Base-by-base conservation (phyloP, 306 rosid genomes). In the Phaseolus lunatus region DNA sequence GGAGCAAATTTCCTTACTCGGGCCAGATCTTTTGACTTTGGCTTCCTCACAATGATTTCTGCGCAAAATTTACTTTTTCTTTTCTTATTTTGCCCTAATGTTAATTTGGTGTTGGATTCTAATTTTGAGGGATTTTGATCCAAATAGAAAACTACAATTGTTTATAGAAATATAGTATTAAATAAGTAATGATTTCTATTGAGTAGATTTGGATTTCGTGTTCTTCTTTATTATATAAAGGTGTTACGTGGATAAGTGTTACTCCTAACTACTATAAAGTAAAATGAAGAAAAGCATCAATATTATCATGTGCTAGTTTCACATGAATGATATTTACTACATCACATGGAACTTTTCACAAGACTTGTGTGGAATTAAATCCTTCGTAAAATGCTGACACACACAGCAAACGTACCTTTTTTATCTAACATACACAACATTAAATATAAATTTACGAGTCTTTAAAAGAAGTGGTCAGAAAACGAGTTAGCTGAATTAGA, bases 11-110 rank as follows among this genome's bases (percentile, higher is more conserved):
- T 18, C 18, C 43, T 10, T 19, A 44, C 33, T 41, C 6, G 33
- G 23, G 64, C 57, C 26, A 1, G 1, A 50, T 65, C 83, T 70
- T 45, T 81, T 81, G 73, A 75, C 86, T 54, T 54, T 68, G 29
- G 80, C 41, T 75, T n/a, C n/a, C 15, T 80, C 27, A 45, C 33
- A 11, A 61, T 54, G 1, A 41, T 59, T 54, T 66, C 48, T 31
- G 2, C 0, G 15, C 20, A 41, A 67, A 66, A 33, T 2, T 33
- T 6, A 33, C 39, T 33, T 9, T 20, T 12, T 20, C 5, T 14
- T 22, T 66, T 4, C 43, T 66, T 41, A 37, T 64, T 37, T 33
- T 1, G 11, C 26, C 12, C 19, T 5, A 18, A 0, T n/a, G 0
- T 52, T 52, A 1, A 49, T 47, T 47, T 1, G 1, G 53, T 47